A percentile compares a stretch with the other conserved stretches of the same genome.
Evolutionary conservation across 2,329 filamentous ascomycete species (phyloP).

Genomic region (Knoxdaviesia proteae): DNA sequence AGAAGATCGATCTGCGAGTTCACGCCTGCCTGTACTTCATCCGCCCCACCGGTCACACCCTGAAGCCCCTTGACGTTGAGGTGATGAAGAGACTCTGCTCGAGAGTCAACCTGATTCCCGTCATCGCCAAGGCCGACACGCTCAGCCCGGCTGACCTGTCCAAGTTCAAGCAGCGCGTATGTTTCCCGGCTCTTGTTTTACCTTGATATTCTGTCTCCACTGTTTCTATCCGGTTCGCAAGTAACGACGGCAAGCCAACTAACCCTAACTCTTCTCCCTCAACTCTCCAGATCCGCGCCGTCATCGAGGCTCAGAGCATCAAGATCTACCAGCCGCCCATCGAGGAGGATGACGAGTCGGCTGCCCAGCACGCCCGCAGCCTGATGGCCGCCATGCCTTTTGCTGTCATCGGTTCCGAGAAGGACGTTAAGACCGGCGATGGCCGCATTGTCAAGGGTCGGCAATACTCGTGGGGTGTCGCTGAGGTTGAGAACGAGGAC

Average conservation of each 20-base stretch:
- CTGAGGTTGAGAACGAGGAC: conserved; percentile 98
- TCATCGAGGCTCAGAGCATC: conserved; percentile 96
- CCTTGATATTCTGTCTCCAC: neutral
- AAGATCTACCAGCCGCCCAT: conserved; percentile 98
- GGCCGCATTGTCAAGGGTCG: conserved; percentile 96
- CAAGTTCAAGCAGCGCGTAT: conserved; percentile 87
- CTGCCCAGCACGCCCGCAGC: conserved; percentile 81
- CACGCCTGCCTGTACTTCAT: conserved; percentile 99
- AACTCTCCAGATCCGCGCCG: conserved; percentile 54
- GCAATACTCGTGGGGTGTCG: conserved; percentile 98
- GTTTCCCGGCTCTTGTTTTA: conserved; percentile 11
- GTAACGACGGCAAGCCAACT: no score
- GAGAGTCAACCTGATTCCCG: conserved; percentile 93
- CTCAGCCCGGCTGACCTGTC: conserved; percentile 79
- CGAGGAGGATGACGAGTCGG: conserved; percentile 95
- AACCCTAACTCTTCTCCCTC: conserved; percentile 8
- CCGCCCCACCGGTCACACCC: conserved; percentile 88
- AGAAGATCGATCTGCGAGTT: conserved; percentile 98
- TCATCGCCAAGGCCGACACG: conserved; percentile 96
- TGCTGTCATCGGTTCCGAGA: conserved; percentile 95
- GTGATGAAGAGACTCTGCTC: conserved; percentile 99
- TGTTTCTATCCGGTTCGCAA: neutral
- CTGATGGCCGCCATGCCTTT: conserved; percentile 97
- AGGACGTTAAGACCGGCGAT: conserved; percentile 92
- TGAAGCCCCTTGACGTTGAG: conserved; percentile 98